Conservation (phyloP, 805 yeast genomes). For the Ogataea degrootiae region DNA sequence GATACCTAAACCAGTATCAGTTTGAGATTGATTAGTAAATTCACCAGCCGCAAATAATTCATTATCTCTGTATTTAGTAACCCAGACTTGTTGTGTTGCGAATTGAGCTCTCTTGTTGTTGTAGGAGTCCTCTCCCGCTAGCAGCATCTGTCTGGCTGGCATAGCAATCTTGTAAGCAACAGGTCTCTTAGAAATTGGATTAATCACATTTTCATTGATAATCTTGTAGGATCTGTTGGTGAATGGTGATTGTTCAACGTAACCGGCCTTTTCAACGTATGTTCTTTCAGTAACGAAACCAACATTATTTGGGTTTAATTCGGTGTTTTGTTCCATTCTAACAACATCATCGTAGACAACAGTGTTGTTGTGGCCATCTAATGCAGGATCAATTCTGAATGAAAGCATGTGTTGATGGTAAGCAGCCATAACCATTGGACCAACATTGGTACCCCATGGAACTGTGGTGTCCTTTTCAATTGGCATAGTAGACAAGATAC, state of each 20-base stretch:
- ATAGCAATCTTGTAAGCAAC: constrained; percentile 71
- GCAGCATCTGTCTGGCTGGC: constrained; percentile 73
- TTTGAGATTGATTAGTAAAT: constrained; percentile 74
- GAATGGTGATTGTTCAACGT: constrained; percentile 69
- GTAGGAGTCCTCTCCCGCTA: constrained; percentile 59
- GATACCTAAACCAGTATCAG: constrained; percentile 63
- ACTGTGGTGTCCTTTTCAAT: constrained; percentile 63
- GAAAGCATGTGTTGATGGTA: constrained; percentile 79
- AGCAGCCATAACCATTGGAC: constrained; percentile 79
- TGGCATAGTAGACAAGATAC: constrained; percentile 82
- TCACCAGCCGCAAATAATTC: constrained; percentile 79
- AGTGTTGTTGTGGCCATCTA: constrained; percentile 76
- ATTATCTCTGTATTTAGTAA: constrained; percentile 69
- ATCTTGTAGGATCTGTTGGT: constrained; percentile 71
- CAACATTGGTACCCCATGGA: constrained; percentile 72
- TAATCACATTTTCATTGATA: constrained; percentile 67
- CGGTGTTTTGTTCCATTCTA: constrained; percentile 50
- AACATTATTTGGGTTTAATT: constrained; percentile 59
- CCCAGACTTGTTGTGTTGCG: constrained; percentile 80
- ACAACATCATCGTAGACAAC: constrained; percentile 67
- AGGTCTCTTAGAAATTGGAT: constrained; percentile 64
- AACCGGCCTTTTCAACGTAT: constrained; percentile 65
- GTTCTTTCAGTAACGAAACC: constrained; percentile 65
- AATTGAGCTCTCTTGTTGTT: constrained; percentile 68
- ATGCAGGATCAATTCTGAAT: constrained; percentile 76